A percentile compares a stretch with the other conserved stretches of the same genome.
These are phyloP conservation scores for Parafenestella ontariensis DNA, from an alignment of 2,329 filamentous ascomycete species.

Conservation along the genomic window DNA sequence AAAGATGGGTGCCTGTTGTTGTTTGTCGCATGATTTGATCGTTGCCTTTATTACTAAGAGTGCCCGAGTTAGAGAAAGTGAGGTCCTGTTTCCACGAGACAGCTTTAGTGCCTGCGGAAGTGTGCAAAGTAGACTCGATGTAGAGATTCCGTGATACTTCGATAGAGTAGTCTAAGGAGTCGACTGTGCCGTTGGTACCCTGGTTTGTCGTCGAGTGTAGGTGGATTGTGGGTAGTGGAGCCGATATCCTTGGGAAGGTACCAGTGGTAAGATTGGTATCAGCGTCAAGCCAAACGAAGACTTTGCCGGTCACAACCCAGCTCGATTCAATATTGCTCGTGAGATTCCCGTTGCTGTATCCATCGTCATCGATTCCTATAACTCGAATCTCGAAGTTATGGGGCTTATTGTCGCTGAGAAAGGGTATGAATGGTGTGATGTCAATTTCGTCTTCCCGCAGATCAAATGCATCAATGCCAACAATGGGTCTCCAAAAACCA, in stretches of 20 bases:
- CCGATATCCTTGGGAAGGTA: conserved; percentile 39
- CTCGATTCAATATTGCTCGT: conserved; percentile 66
- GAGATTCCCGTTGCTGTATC: conserved; percentile 56
- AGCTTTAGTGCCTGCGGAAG: conserved; percentile 52
- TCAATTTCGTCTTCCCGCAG: conserved; percentile 82
- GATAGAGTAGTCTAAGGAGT: conserved; percentile 66
- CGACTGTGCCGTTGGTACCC: conserved; percentile 61
- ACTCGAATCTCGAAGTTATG: conserved; percentile 75
- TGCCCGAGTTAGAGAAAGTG: conserved; percentile 62
- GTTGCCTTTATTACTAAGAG: conserved; percentile 61
- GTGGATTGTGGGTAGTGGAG: conserved; percentile 56
- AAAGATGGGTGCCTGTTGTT: conserved; percentile 59
- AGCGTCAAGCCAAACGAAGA: conserved; percentile 76
- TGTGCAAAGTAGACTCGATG: conserved; percentile 61
- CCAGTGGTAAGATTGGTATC: conserved; percentile 62
- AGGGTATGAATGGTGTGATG: conserved; percentile 75
- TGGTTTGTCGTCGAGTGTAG: conserved; percentile 59
- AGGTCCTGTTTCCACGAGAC: conserved; percentile 67
- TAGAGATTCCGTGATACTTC: conserved; percentile 63
- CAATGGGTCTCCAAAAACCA: conserved; percentile 78
- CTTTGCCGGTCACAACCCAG: conserved; percentile 80
- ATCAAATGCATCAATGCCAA: conserved; percentile 80
- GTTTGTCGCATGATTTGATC: conserved; percentile 61
- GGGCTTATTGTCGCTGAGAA: conserved; percentile 68
- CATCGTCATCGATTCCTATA: conserved; percentile 67